Evolutionary conservation across 2,329 filamentous ascomycete species (phyloP), one percentile per base, ranked within the genome.

Genomic region (Aspergillus jensenii): DNA sequence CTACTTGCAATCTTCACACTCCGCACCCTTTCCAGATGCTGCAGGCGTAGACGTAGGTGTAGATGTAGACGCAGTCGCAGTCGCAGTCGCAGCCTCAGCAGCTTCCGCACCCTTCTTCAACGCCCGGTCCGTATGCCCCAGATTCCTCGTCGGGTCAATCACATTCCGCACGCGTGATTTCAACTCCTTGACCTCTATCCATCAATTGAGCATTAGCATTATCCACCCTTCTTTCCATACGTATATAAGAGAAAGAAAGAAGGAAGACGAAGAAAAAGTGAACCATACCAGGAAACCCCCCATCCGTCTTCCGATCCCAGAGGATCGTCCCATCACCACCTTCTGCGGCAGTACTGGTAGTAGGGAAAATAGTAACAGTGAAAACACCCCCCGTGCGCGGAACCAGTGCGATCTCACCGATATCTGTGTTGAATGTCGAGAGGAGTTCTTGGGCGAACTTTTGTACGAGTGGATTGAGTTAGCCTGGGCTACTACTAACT

Each of bases 401-500:
- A 63, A 96, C 86, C 7, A 99, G 83, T 15, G 93, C 87, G 9
- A 98, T 88, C 74, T 98, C 93, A 60, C 92, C 93, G 2, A 98
- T 84, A 45, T 86, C 82, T 2, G 87, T 90, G 55, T 86, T 85
- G 78, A 99, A 99, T 0, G 93, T 99, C 1, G 91, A 96, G 39
- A 99, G 86, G 45, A 99, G 87, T 76, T 98, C 95, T 81, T 98
- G 95, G 49, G 89, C 93, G 74, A 90, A 97, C 90, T 96, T 45
- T 39, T 25, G 44, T 35, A 58, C 19, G 35, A 45, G 53, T 51
- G 21, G 21, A 1, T 21, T 21, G 1, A 1, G 41, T 23, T 15
- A 31, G 52, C 27, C 9, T 31, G 27, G 27, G 27, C 11, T 31
- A 31, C 27, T 31, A 31, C 6, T 3, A 27, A 2, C 9, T 11